A percentile compares a stretch with the other conserved stretches of the same genome.
Evolutionary conservation across 2,329 filamentous ascomycete species (phyloP).

Genomic region (Davidsoniella eucalypti): DNA sequence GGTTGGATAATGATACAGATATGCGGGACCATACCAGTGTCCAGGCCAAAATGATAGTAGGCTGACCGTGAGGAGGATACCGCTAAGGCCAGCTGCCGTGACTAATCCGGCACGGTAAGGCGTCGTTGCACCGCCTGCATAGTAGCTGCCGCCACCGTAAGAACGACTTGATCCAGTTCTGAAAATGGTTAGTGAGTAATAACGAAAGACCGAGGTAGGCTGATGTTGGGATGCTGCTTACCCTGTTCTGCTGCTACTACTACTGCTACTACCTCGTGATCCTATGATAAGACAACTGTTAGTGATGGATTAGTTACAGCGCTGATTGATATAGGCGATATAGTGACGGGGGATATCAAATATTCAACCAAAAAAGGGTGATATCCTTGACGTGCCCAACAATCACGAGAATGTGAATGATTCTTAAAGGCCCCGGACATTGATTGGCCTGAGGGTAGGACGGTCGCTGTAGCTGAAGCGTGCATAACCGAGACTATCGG

Average conservation of each 20-base stretch:
- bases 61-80: constrained; percentile 33
- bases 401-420: too few relatives aligned
- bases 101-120: constrained; percentile 43
- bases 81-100: constrained; percentile 33
- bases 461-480: neutral
- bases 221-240: neutral
- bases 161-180: constrained; percentile 40
- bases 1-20: constrained; percentile 41
- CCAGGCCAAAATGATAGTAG: constrained; percentile 45
- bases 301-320: too few relatives aligned
- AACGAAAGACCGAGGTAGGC: constrained; percentile 2
- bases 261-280: constrained; percentile 3
- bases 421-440: too few relatives aligned
- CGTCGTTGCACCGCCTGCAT: constrained; percentile 44
- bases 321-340: neutral
- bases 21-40: constrained; percentile 46
- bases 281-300: neutral
- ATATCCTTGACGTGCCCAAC: too few relatives aligned
- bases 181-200: constrained; percentile 8
- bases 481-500: neutral
- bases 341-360: neutral
- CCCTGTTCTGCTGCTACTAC: constrained; percentile 1
- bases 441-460: neutral
- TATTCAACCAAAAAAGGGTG: too few relatives aligned
- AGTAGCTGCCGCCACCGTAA: constrained; percentile 48